Evolutionary conservation across 371 early-diverging fungal species (phyloP).

Genomic region (Mucor sp.): DNA sequence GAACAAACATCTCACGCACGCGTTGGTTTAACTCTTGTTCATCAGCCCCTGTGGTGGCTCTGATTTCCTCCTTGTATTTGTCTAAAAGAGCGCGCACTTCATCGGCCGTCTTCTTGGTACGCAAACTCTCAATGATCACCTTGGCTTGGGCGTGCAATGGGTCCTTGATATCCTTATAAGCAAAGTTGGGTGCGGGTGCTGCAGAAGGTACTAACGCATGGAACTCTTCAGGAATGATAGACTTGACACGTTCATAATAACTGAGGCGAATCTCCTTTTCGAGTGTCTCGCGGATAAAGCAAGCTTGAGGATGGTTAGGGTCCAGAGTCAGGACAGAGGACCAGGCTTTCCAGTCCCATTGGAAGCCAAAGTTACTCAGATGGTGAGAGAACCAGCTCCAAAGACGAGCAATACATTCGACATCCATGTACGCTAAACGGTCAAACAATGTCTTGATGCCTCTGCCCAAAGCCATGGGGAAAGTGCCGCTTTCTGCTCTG

Average conservation of each 20-base stretch:
- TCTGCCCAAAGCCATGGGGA: conserved; percentile 69
- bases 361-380: conserved; percentile 90
- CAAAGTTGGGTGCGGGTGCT: conserved; percentile 73
- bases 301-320: conserved; percentile 47
- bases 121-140: conserved; percentile 58
- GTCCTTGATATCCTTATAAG: conserved; percentile 55
- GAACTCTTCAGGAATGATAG: conserved; percentile 72
- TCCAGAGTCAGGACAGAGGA: conserved; percentile 45
- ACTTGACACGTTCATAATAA: conserved; percentile 88
- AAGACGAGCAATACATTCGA: conserved; percentile 82
- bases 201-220: conserved; percentile 59
- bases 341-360: conserved; percentile 93
- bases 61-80: conserved; percentile 44
- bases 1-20: conserved; percentile 74
- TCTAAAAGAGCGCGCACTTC: conserved; percentile 58
- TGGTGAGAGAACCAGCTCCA: conserved; percentile 89
- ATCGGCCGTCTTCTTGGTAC: conserved; percentile 65
- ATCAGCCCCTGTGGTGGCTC: conserved; percentile 28
- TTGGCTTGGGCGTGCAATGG: conserved; percentile 62
- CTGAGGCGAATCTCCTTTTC: conserved; percentile 79
- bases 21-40: conserved; percentile 45
- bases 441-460: conserved; percentile 62
- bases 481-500: conserved; percentile 66
- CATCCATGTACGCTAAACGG: conserved; percentile 75
- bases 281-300: conserved; percentile 83